Evolutionary conservation across 306 rosid species (phyloP), one percentile per base, ranked within the genome.

Genomic region (Quercus agrifolia): DNA sequence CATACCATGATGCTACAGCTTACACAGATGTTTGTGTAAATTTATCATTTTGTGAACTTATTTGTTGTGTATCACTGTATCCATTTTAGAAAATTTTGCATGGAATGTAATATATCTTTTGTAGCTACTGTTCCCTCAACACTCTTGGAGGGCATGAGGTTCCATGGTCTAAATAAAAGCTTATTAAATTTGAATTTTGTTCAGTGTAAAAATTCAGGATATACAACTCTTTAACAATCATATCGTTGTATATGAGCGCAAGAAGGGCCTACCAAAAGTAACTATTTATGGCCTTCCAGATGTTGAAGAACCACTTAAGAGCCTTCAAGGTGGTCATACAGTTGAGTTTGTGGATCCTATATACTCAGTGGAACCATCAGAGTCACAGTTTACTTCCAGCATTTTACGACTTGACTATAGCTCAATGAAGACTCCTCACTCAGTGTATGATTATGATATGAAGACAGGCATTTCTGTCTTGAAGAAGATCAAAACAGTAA

Each of bases 381-480:
- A 85, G 61, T 91, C 95, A 70, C 95, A 88, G 68, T 94, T 91
- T 85, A 79, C 86, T 46, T 92, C 97, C 68, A 80, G 88, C 78
- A 80, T 94, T 84, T 86, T 94, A 76, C 89, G 95, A 76, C 92
- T 86, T 85, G 59, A 89, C 21, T 92, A 92, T 79, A 90, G 97
- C 87, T 94, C 97, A 74, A 63, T 92, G 93, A 94, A 80, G 88
- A 92, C 97, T 25, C 99, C 99, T 69, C 77, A 20, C 61, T 88
- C 99, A 64, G 89, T 86, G 28, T 94, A 94, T 78, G 97, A 94
- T 83, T 92, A 92, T 85, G 99, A 94, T 78, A 92, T 94, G 99
- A 87, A 86, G 80, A 72, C 88, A 2, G 90, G 87, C 27, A 41
- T 76, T 85, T 88, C 95, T 67, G 91, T 90, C 72, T 78, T 90